Conservation (phyloP, 768 basidiomycete species). For the Tephrocybe sp. region DNA sequence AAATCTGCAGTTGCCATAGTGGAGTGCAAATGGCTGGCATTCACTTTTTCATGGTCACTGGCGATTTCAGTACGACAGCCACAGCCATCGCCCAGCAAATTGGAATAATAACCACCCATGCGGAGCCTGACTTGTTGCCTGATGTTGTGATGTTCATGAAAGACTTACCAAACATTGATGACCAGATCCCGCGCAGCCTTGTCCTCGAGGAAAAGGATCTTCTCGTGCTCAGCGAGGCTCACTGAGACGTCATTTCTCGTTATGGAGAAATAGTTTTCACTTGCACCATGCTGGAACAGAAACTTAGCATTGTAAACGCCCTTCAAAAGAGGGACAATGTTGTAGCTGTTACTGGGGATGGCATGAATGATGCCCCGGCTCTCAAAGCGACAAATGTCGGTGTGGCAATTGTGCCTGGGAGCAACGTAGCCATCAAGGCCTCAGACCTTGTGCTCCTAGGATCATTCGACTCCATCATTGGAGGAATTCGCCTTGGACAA, state of each 20-base stretch:
- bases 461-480: conserved; percentile 57
- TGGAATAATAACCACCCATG: conserved; percentile 39
- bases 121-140: conserved; percentile 14
- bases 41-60: conserved; percentile 57
- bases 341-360: conserved; percentile 58
- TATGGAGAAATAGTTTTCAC: conserved; percentile 52
- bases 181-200: conserved; percentile 34
- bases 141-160: conserved; percentile 12
- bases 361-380: conserved; percentile 53
- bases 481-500: conserved; percentile 60
- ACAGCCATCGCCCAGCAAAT: conserved; percentile 48
- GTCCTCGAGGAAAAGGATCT: conserved; percentile 48
- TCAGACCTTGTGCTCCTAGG: conserved; percentile 40
- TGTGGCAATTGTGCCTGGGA: conserved; percentile 45
- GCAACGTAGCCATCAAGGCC: conserved; percentile 54
- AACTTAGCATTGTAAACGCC: conserved; percentile 55
- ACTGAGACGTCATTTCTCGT: conserved; percentile 40
- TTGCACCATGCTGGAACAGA: conserved; percentile 56
- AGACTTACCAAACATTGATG: conserved; percentile 21
- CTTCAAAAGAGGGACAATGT: conserved; percentile 48
- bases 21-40: conserved; percentile 51
- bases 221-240: conserved; percentile 29
- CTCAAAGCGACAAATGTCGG: conserved; percentile 57
- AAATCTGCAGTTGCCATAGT: conserved; percentile 48
- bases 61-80: conserved; percentile 55